A percentile compares a stretch with the other conserved stretches of the same genome.
These are phyloP conservation scores for Pholiota adiposa DNA, from an alignment of 1,284 basidiomycete species.

Conservation along the genomic window DNA sequence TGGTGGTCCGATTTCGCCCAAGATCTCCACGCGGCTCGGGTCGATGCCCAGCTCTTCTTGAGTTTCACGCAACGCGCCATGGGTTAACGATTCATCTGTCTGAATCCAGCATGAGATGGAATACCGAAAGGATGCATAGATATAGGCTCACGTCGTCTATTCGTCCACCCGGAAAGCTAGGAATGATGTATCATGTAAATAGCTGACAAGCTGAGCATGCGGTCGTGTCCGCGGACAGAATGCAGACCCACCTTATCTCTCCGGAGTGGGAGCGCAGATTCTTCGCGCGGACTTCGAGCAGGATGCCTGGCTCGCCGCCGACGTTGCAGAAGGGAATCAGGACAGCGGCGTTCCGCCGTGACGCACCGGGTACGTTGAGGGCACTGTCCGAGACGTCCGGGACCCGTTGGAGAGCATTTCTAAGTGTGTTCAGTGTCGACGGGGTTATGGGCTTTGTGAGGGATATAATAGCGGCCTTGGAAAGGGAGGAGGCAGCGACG, in stretches of 20 bases:
- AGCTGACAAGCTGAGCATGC: neutral
- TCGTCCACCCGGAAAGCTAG: constrained; percentile 79
- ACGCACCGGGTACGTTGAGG: constrained; percentile 4
- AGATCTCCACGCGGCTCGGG: constrained; percentile 59
- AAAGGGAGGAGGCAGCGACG: constrained; percentile 14
- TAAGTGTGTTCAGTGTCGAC: constrained; percentile 42
- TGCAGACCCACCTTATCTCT: constrained; percentile 70
- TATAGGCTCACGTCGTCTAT: constrained; percentile 57
- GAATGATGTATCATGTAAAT: constrained; percentile 4
- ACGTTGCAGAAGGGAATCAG: constrained; percentile 80
- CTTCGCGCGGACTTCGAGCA: constrained; percentile 74
- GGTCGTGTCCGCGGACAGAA: neutral
- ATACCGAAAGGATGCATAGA: neutral
- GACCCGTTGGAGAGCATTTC: constrained; percentile 37
- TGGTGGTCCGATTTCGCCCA: constrained; percentile 67
- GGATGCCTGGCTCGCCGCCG: constrained; percentile 60
- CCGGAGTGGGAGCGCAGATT: constrained; percentile 71
- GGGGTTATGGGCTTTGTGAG: constrained; percentile 42
- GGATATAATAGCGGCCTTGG: constrained; percentile 28
- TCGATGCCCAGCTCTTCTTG: constrained; percentile 73
- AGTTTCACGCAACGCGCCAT: constrained; percentile 72
- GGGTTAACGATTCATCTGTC: constrained; percentile 58
- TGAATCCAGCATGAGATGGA: constrained; percentile 27
- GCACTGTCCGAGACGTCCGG: constrained; percentile 9
- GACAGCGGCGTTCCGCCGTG: constrained; percentile 60